Percentiles rank a stretch among this genome's conserved stretches.
Conservation (phyloP, 345 rosid genomes). For the Firmiana major region DNA sequence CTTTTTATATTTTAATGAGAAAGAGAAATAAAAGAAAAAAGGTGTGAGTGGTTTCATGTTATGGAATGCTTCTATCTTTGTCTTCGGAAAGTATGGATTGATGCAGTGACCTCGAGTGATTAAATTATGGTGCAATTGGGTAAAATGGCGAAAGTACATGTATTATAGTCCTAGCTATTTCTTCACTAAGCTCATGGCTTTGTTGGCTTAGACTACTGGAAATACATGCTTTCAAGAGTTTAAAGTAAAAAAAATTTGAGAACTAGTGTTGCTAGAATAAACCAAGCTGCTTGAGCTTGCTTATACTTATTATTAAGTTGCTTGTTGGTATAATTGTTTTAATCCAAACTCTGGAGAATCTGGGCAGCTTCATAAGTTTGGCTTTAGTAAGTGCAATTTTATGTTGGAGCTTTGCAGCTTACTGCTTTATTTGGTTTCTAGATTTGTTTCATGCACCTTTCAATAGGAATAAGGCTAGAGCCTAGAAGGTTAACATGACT, state of each 20-base stretch:
- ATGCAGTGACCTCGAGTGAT: background rate
- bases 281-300: background rate
- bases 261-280: background rate
- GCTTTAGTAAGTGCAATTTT: background rate
- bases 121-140: background rate
- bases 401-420: background rate
- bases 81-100: background rate
- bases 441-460: background rate
- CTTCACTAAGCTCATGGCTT: background rate
- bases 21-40: background rate
- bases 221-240: background rate
- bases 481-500: no score
- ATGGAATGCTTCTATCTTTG: no score
- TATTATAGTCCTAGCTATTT: background rate
- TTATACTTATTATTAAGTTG: background rate
- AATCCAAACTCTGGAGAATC: background rate
- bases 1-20: background rate
- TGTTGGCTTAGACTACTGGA: background rate
- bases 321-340: background rate
- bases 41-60: background rate
- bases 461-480: background rate
- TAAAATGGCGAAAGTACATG: background rate
- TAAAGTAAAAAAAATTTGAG: background rate
- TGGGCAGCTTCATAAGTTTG: background rate
- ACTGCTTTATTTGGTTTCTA: conserved; percentile 2